Evolutionary conservation across 2,329 filamentous ascomycete genomes (phyloP), one percentile per base, ranked within the genome.

Genomic region (Epichloe sibirici): DNA sequence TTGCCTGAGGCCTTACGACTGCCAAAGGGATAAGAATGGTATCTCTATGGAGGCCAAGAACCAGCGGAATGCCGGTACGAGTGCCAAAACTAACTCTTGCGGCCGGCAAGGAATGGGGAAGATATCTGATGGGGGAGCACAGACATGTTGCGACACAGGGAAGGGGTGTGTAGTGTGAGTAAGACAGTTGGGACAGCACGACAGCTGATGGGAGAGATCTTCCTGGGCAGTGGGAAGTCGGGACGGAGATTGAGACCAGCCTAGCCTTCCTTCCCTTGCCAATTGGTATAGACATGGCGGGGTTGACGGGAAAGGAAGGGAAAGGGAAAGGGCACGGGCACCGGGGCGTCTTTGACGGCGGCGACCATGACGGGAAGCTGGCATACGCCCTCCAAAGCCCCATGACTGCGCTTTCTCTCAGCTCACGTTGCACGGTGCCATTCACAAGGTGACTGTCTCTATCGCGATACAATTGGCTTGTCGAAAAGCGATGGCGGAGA

Each of bases 321-420:
- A 31, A 31, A 31, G 28, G 43, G 44, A 34, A 35, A 44, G 51
- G 25, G 46, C 42, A 39, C 51, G 46, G 47, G 35, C 40, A 25
- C 35, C 25, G 23, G 23, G 21, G 46, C 23, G 11, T 44, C 37
- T 52, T 40, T 28, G 11, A 45, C 49, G 31, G 40, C 48, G 21
- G 49, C 31, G 12, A 40, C 49, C 15, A 45, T 51, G 43, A 40
- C 43, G 49, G 49, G 42, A 45, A 28, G 49, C 49, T 21, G 40
- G 28, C 42, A 51, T 51, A 42, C 31, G 49, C 13, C 42, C 12
- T 38, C 25, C 35, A 13, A 15, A 42, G 21, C 23, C 11, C 37
- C 35, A 48, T 48, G 13, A 21, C 21, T 7, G 31, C 23, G 28
- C n/a, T 13, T 13, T 35, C 12, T 35, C 21, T 4, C 23, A 35